These are phyloP conservation scores for Fusarium aywerte DNA, from an alignment of 2,329 filamentous ascomycete species.

Conservation along the genomic window DNA sequence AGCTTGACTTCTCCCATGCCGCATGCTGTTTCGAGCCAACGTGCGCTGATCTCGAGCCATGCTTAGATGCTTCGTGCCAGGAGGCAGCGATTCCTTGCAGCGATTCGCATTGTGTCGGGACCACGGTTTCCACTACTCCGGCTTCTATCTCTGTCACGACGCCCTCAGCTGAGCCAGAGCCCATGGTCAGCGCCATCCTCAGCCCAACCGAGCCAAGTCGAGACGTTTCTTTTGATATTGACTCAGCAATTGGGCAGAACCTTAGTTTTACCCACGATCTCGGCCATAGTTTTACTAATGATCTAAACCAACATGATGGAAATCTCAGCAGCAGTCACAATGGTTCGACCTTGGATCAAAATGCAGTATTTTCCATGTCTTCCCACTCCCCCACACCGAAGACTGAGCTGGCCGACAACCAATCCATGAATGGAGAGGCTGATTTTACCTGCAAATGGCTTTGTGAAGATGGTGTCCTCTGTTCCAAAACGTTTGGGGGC, in stretches of 20 bases:
- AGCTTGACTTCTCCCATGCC: slow-evolving; percentile 37
- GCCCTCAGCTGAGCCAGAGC: slow-evolving; percentile 46
- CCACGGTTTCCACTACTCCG: slow-evolving; percentile 43
- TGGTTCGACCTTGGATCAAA: slow-evolving; percentile 2
- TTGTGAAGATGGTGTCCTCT: slow-evolving; percentile 42
- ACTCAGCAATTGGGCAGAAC: slow-evolving; percentile 16
- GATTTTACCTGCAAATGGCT: slow-evolving; percentile 52
- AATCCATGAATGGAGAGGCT: slow-evolving; percentile 36
- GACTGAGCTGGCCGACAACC: slow-evolving; percentile 21
- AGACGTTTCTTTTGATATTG: slow-evolving; percentile 25
- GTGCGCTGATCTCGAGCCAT: slow-evolving; percentile 52
- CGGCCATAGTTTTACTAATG: slow-evolving; percentile 17
- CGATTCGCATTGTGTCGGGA: slow-evolving; percentile 49
- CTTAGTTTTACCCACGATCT: slow-evolving; percentile 25
- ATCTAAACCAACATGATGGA: slow-evolving; percentile 17
- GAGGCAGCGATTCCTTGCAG: slow-evolving; percentile 51
- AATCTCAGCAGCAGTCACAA: slow-evolving; percentile 9
- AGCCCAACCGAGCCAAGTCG: slow-evolving; percentile 30
- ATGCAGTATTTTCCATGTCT: slow-evolving; percentile 5
- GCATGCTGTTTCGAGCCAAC: slow-evolving; percentile 47
- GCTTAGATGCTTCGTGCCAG: slow-evolving; percentile 49
- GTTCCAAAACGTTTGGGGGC: slow-evolving; percentile 53
- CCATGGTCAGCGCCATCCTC: slow-evolving; percentile 24
- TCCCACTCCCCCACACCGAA: slow-evolving; percentile 22
- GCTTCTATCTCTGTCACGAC: slow-evolving; percentile 47